Evolutionary conservation across 1,139 yeast genomes (phyloP).

Genomic region (Lodderomyces jiufengensis): DNA sequence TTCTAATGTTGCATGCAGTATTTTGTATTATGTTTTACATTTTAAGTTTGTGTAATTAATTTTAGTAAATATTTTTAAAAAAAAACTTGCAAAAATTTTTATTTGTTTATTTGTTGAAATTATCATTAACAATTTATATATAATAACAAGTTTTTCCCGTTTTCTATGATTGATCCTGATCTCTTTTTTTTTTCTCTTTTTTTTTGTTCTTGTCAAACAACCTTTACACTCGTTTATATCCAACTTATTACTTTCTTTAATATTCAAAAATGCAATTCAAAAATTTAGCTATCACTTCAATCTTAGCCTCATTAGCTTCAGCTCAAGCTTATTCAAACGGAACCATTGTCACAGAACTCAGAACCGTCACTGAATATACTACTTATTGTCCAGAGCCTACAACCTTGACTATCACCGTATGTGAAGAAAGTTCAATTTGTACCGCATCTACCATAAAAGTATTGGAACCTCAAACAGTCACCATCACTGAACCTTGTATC

Average conservation of each 20-base stretch:
- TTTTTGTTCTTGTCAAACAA: conserved; percentile 12
- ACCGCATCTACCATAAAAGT: conserved; percentile 26
- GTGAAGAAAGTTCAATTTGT: conserved; percentile 14
- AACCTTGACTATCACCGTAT: conserved; percentile 30
- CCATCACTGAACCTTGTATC: conserved; percentile 35
- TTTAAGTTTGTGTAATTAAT: no score
- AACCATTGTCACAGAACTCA: conserved; percentile 35
- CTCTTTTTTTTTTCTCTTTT: conserved; percentile 3
- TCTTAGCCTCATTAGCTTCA: conserved; percentile 31
- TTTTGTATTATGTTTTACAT: no score
- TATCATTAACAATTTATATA: no score
- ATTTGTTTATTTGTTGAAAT: no score
- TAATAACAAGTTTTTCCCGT: no score
- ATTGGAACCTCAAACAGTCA: conserved; percentile 33
- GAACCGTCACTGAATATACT: conserved; percentile 33
- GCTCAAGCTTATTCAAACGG: conserved; percentile 30
- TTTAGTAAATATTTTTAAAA: no score
- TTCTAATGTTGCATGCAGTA: no score
- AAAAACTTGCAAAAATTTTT: no score
- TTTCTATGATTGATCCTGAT: no score
- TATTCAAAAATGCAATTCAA: conserved; percentile 33
- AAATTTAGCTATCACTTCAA: conserved; percentile 33
- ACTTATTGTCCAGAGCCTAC: conserved; percentile 39
- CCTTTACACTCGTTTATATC: conserved; percentile 7
- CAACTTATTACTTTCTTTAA: conserved; percentile 13